A percentile compares a stretch with the other conserved stretches of the same genome.
These are phyloP conservation scores for Suillus occidentalis DNA, from an alignment of 768 basidiomycete genomes.

Conservation along the genomic window DNA sequence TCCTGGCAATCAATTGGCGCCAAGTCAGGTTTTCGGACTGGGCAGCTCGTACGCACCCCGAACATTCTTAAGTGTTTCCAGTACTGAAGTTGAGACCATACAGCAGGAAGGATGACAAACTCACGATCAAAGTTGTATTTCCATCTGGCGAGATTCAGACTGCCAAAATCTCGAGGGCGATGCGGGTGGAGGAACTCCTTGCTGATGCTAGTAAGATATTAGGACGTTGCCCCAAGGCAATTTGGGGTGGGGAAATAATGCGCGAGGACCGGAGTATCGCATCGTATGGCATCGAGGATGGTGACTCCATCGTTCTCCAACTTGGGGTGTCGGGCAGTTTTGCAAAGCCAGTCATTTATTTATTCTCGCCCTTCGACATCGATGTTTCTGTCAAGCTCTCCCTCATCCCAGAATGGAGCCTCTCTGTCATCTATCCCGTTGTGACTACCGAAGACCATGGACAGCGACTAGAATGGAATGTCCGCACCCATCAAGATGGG, in stretches of 20 bases:
- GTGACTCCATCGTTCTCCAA: not conserved
- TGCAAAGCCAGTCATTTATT: constrained; percentile 5
- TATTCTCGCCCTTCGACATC: constrained; percentile 2
- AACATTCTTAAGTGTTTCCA: not conserved
- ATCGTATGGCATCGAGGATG: not conserved
- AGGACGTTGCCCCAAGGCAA: not conserved
- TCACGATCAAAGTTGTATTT: not conserved
- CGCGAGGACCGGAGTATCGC: not conserved
- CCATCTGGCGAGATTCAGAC: not conserved
- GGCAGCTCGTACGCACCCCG: not conserved
- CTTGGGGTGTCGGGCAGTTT: too few species aligned
- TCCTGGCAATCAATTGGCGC: not conserved
- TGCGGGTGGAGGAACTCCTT: not conserved
- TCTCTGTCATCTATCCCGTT: not conserved
- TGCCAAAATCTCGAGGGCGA: not conserved
- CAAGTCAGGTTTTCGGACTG: not conserved
- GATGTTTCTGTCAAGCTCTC: not conserved
- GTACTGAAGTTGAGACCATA: not conserved
- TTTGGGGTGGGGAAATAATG: not conserved
- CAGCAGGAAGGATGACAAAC: not conserved
- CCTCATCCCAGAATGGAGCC: not conserved
- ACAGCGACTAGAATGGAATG: not conserved
- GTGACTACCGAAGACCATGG: not conserved
- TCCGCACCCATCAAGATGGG: not conserved
- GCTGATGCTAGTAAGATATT: not conserved